Evolutionary conservation across 1,284 basidiomycete species (phyloP).

Genomic region (Marasmius sp.): DNA sequence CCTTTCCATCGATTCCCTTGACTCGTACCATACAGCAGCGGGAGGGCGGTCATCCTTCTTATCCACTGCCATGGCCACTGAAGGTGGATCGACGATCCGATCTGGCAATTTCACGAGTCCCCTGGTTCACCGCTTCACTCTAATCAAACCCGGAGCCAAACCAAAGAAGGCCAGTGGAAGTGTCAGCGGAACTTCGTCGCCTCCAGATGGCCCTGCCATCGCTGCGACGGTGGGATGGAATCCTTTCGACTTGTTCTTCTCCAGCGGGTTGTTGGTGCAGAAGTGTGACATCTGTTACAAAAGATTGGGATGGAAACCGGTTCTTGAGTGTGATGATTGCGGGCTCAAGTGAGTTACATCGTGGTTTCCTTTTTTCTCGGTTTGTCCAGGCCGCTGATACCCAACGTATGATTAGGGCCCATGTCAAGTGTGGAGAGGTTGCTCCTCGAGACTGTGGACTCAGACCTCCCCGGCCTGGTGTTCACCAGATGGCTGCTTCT

Average conservation of each 20-base stretch:
- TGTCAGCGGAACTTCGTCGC: constrained; percentile 30
- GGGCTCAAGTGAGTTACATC: constrained; percentile 53
- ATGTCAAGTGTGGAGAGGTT: constrained; percentile 80
- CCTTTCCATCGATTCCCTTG: constrained; percentile 60
- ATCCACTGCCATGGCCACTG: constrained; percentile 66
- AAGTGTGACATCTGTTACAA: constrained; percentile 85
- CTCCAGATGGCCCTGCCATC: constrained; percentile 16
- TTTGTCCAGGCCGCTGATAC: constrained; percentile 11
- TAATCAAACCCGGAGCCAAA: constrained; percentile 76
- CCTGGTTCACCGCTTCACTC: constrained; percentile 80
- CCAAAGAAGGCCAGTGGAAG: constrained; percentile 34
- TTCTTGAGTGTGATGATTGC: constrained; percentile 89
- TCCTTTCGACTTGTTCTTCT: constrained; percentile 77
- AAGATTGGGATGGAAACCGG: constrained; percentile 81
- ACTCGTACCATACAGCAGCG: constrained; percentile 69
- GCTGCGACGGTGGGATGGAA: constrained; percentile 54
- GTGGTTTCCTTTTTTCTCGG: constrained; percentile 5
- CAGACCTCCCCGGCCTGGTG: constrained; percentile 37
- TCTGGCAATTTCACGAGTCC: constrained; percentile 43
- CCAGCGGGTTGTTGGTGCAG: constrained; percentile 61
- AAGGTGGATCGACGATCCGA: constrained; percentile 67
- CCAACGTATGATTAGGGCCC: constrained; percentile 48
- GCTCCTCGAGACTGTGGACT: constrained; percentile 77
- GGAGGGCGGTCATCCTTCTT: constrained; percentile 44
- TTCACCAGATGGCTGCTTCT: constrained; percentile 16